Evolutionary conservation across 2,329 filamentous ascomycete genomes (phyloP), one percentile per base, ranked within the genome.

Genomic region (Fragosphaeria purpurea): DNA sequence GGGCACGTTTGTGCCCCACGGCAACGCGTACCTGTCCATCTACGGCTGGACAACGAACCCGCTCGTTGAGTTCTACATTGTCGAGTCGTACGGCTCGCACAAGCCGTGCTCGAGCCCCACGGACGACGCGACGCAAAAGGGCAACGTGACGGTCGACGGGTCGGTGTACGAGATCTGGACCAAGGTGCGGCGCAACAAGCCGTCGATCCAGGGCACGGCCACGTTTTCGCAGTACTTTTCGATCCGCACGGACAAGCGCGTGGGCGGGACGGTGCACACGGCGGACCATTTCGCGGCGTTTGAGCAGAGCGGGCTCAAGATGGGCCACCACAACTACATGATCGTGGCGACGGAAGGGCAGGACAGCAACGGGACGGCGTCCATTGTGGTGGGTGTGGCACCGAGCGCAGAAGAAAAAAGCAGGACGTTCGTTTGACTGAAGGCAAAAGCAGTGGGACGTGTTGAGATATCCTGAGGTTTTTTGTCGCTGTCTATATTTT

Each of bases 221-320:
- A 75, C 70, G 50, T 74, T 75, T 58, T 61, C 69, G 56, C 73
- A 75, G 63, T 75, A 66, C 63, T 74, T 70, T 69, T 71, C 67
- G 22, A 69, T 80, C 13, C 69, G 76, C 56, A 64, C 67, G 55
- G 61, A 59, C 53, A 75, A 77, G 68, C 68, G 74, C 45, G 66
- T 69, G 45, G 67, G 71, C 47, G 74, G 74, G 3, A 72, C 68
- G 8, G 68, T 77, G 52, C 72, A 67, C 13, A 66, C 66, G 2
- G 61, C 58, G 43, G 70, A 69, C 49, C 73, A 76, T 60, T 75
- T 76, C 56, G 64, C 71, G 56, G 71, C 71, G 7, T 76, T 73
- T 72, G 60, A 60, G 40, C 61, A 63, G 50, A 55, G 59, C 41
- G 72, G 72, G 11, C 59, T 73, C 59, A 65, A 64, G 47, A 56